phyloP scores from a whole-genome alignment of 2,329 filamentous ascomycete genomes.

The Sarocladium brachiariae region DNA sequence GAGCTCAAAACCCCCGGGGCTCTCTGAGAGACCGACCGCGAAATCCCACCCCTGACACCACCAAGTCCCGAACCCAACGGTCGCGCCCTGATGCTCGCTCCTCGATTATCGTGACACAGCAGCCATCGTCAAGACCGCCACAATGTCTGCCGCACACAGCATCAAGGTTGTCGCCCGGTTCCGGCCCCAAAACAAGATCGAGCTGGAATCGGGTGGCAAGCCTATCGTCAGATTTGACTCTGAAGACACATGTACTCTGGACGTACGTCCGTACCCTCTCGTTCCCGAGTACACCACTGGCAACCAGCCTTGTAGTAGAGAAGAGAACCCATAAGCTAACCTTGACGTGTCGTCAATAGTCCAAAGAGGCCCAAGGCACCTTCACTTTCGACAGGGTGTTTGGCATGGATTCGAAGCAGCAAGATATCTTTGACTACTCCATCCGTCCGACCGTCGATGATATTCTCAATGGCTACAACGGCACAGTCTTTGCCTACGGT shows the following conservation, averaged over 20 bases:
- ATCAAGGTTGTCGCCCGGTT: slow-evolving; percentile 96
- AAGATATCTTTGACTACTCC: slow-evolving; percentile 96
- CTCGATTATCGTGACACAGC: background rate
- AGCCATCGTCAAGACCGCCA: slow-evolving; percentile 18
- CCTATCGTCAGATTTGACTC: slow-evolving; percentile 85
- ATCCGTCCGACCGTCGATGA: slow-evolving; percentile 95
- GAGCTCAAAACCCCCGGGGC: too few species aligned
- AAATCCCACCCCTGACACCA: slow-evolving; percentile 4
- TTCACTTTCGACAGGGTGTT: slow-evolving; percentile 99
- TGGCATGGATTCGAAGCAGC: slow-evolving; percentile 83
- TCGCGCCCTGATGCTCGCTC: slow-evolving; percentile 7
- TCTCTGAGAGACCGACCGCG: background rate
- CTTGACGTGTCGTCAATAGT: slow-evolving; percentile 43
- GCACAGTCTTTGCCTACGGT: slow-evolving; percentile 96
- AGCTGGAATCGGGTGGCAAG: slow-evolving; percentile 83
- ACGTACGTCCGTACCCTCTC: slow-evolving; percentile 51
- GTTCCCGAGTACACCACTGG: background rate
- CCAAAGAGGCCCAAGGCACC: slow-evolving; percentile 70
- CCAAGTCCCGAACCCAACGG: background rate
- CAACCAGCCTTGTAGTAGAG: background rate
- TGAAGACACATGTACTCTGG: slow-evolving; percentile 80
- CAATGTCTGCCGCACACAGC: slow-evolving; percentile 55
- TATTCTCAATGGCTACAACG: slow-evolving; percentile 98
- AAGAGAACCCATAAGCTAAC: slow-evolving; percentile 18
- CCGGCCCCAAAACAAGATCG: slow-evolving; percentile 91